Conservation (phyloP, 441 rosid species). For the Heliophila coronopifolia region DNA sequence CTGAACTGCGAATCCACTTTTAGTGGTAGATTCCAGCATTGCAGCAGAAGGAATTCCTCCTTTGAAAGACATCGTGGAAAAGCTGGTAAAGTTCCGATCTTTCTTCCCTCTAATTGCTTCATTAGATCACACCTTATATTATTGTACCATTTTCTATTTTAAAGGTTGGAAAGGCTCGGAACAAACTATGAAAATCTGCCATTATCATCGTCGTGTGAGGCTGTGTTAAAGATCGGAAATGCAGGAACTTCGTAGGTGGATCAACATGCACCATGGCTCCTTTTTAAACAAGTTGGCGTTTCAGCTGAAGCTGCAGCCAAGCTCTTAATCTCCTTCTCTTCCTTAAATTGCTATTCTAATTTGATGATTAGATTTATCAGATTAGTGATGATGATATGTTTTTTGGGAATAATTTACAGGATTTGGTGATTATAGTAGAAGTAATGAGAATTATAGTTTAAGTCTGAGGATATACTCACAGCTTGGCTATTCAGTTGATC, state of each 20-base stretch:
- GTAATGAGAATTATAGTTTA: conserved; percentile 72
- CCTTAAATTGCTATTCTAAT: too few species aligned
- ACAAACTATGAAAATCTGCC: conserved; percentile 58
- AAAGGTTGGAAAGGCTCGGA: conserved; percentile 66
- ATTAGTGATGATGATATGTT: not conserved
- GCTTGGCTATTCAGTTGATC: conserved; percentile 68
- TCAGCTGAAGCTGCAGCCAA: conserved; percentile 82
- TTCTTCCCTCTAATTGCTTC: conserved; percentile 1
- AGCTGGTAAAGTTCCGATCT: conserved; percentile 42
- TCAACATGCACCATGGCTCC: conserved; percentile 78
- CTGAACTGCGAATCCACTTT: conserved; percentile 79
- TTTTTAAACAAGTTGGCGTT: conserved; percentile 77
- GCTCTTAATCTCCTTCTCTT: conserved; percentile 32
- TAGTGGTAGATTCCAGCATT: conserved; percentile 60
- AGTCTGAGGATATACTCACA: conserved; percentile 67
- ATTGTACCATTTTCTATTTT: not conserved
- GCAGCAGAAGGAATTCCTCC: conserved; percentile 66
- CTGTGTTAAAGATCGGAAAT: conserved; percentile 75
- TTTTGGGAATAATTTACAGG: conserved; percentile 38
- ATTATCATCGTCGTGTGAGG: conserved; percentile 75
- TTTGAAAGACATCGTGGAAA: conserved; percentile 60
- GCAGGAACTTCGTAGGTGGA: conserved; percentile 81
- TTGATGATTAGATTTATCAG: not conserved
- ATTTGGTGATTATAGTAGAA: conserved; percentile 80
- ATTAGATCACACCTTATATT: not conserved